These are phyloP conservation scores for Thecaphora frezii DNA, from an alignment of 1,284 basidiomycete species.

Conservation along the genomic window DNA sequence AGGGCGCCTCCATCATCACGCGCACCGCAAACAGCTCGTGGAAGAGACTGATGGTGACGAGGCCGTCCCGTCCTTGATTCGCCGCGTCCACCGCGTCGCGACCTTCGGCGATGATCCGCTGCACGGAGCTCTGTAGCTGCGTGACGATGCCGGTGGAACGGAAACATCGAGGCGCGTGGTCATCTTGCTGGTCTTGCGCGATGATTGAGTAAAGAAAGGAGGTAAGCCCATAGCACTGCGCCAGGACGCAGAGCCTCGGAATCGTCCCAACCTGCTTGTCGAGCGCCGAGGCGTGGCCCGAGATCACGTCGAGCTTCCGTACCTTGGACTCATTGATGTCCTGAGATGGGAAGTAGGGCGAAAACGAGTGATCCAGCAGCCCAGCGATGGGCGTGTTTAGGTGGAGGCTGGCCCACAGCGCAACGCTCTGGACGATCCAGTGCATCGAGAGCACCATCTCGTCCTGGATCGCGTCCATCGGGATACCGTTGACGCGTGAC, in stretches of 20 bases:
- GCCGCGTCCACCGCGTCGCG: too few relatives aligned
- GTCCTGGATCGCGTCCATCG: conserved; percentile 2
- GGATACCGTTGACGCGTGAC: conserved; percentile 18
- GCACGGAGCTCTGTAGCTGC: too few relatives aligned
- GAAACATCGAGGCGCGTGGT: too few relatives aligned
- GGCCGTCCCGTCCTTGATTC: too few relatives aligned
- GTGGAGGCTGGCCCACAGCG: conserved; percentile 16
- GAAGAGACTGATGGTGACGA: too few relatives aligned
- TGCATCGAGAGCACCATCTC: conserved; percentile 22
- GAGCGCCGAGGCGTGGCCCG: not conserved
- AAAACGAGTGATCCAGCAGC: too few relatives aligned
- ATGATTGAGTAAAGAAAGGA: not conserved
- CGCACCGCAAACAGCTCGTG: too few relatives aligned
- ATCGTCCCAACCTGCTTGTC: not conserved
- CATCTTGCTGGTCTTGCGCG: not conserved
- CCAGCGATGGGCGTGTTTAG: conserved; percentile 1
- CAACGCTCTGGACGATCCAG: conserved; percentile 9
- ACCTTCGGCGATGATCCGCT: too few relatives aligned
- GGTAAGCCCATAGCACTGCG: not conserved
- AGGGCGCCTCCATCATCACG: too few relatives aligned
- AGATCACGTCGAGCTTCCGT: not conserved
- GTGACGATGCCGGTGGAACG: too few relatives aligned
- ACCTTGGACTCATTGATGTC: not conserved
- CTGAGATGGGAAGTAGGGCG: not conserved
- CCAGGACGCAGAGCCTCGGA: not conserved